Percentiles rank a stretch among this genome's conserved stretches.
phyloP scores from a whole-genome alignment of 257 asterid species.

The Lithospermum erythrorhizon region DNA sequence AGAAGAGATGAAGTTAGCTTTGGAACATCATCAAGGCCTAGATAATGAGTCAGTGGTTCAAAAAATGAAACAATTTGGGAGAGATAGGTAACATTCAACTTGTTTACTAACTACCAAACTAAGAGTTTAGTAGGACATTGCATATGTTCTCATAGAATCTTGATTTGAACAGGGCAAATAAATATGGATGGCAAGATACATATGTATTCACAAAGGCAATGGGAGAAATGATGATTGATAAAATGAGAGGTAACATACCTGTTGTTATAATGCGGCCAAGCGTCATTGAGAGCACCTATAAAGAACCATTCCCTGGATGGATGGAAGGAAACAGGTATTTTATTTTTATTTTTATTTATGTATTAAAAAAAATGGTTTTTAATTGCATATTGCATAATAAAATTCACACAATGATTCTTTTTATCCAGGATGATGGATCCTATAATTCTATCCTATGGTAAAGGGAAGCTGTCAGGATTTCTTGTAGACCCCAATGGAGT shows the following conservation, averaged over 20 bases:
- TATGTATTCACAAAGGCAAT: conserved; percentile 92
- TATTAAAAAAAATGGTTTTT: too few species aligned
- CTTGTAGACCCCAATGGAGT: conserved; percentile 86
- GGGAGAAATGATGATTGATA: conserved; percentile 98
- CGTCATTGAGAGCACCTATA: conserved; percentile 90
- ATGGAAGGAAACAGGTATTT: conserved; percentile 92
- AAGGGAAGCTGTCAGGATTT: conserved; percentile 88
- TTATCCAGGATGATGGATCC: conserved; percentile 95
- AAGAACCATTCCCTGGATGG: conserved; percentile 98
- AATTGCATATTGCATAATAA: not conserved
- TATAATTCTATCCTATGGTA: conserved; percentile 72
- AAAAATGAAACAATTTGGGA: conserved; percentile 69
- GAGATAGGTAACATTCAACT: conserved; percentile 47
- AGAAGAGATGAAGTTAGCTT: conserved; percentile 65
- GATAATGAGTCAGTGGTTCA: conserved; percentile 35
- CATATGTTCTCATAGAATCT: conserved; percentile 1
- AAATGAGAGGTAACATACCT: conserved; percentile 60
- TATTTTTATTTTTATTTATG: not conserved
- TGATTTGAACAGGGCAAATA: conserved; percentile 58
- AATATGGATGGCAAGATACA: conserved; percentile 97
- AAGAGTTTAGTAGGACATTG: not conserved
- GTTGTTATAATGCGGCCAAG: conserved; percentile 89
- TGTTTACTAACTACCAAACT: not conserved
- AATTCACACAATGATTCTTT: conserved; percentile 1
- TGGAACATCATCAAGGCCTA: conserved; percentile 43